A percentile compares a stretch with the other conserved stretches of the same genome.
These are phyloP conservation scores for Pseudocercospora fuligena DNA, from an alignment of 2,329 filamentous ascomycete species.

Conservation along the genomic window DNA sequence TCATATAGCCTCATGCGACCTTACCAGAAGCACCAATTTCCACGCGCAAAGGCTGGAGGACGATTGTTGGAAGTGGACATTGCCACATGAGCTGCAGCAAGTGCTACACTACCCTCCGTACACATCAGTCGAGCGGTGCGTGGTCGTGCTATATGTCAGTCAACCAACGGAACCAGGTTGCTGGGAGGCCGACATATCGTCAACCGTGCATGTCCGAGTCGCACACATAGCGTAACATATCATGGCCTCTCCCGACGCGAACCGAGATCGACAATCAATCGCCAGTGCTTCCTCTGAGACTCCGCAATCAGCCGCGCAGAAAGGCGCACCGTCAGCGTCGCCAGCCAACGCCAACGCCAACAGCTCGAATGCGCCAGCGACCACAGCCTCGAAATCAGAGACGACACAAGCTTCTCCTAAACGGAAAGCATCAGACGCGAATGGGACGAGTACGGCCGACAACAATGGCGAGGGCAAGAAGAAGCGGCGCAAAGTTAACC, in stretches of 20 bases:
- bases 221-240: neutral
- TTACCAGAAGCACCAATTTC: neutral
- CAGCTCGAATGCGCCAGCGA: conserved; percentile 9
- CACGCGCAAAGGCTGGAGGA: neutral
- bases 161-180: neutral
- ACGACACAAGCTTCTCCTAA: conserved; percentile 15
- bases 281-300: conserved; percentile 4
- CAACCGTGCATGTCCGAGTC: neutral
- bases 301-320: neutral
- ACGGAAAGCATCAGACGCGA: conserved; percentile 15
- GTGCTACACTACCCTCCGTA: neutral
- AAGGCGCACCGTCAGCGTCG: conserved; percentile 5
- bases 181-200: conserved; percentile 4
- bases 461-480: conserved; percentile 42
- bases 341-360: neutral
- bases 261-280: conserved; percentile 11
- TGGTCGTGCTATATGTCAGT: neutral
- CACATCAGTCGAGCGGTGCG: neutral
- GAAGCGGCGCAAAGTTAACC: conserved; percentile 60
- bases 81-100: neutral
- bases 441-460: conserved; percentile 12
- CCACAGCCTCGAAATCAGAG: neutral
- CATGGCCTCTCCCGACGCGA: conserved; percentile 4
- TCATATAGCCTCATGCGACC: neutral
- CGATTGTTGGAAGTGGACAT: neutral